Evolutionary conservation across 805 yeast species (phyloP), one percentile per base, ranked within the genome.

Genomic region (Candida coquimbonensis): DNA sequence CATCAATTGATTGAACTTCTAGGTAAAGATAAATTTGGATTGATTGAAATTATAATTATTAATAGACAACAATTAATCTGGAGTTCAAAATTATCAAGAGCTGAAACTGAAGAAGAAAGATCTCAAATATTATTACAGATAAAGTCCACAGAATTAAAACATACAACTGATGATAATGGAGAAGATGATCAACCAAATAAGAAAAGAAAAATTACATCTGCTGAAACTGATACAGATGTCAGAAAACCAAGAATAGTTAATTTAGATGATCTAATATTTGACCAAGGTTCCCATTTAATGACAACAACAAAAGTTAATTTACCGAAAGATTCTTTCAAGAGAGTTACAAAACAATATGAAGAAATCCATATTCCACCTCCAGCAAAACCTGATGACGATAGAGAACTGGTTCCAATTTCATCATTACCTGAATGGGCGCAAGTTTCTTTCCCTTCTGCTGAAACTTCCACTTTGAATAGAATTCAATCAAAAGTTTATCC

Each of bases 341-440:
- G 85, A 48, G 77, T 78, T 12, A 81, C 81, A 51, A 80, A 77
- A 48, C 66, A 76, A 6, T 91, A 91, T 65, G 98, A 91, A 58
- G 95, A 88, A 54, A 86, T 90, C 34, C 89, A 82, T 50, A 78
- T 93, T n/a, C 99, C 99, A 0, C 82, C 96, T 0, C 96, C 96
- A 0, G 61, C 66, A 14, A 70, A 74, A 25, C 72, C 79, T 4
- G 65, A 62, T 2, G 67, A 66, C 39, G 65, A 62, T 25, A 57
- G 58, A 21, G 53, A 66, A 16, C 62, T 85, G 11, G 79, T 87
- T 4, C 66, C 77, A 3, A 78, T 87, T 2, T 43, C 76, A 3
- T 74, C 72, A 3, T 62, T 93, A 25, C 98, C 99, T 0, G 74
- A 67, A 21, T 93, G 96, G 97, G 83, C 91, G 0, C 83, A 75